A percentile compares a stretch with the other conserved stretches of the same genome.
phyloP scores from a whole-genome alignment of 805 yeast species.

The Isabelozyma gotoi region DNA sequence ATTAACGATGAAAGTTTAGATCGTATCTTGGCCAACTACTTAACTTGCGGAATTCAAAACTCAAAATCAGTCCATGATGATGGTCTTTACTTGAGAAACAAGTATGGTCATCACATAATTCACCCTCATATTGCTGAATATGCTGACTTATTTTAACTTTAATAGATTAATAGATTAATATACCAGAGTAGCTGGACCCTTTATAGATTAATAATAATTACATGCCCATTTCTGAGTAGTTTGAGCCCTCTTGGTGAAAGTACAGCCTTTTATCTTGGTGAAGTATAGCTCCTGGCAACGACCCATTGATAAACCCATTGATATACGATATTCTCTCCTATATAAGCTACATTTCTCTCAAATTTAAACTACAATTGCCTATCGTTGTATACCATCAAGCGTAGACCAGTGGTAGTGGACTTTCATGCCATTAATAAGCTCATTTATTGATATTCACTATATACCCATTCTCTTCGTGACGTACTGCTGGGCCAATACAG shows the following conservation, averaged over 20 bases:
- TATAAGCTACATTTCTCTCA: too few relatives aligned
- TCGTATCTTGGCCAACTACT: constrained; percentile 40
- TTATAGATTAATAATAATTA: too few relatives aligned
- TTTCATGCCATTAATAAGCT: too few relatives aligned
- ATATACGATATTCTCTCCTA: too few relatives aligned
- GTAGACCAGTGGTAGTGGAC: too few relatives aligned
- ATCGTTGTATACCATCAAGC: too few relatives aligned
- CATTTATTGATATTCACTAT: constrained; percentile 20
- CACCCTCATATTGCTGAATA: constrained; percentile 46
- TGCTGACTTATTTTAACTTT: constrained; percentile 39
- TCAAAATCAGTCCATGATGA: constrained; percentile 3
- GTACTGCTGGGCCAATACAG: constrained; percentile 86
- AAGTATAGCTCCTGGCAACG: too few relatives aligned
- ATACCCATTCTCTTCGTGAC: constrained; percentile 88
- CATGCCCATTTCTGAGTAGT: too few relatives aligned
- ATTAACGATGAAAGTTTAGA: constrained; percentile 37
- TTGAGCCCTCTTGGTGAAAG: not conserved
- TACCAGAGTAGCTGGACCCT: not conserved
- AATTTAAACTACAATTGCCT: too few relatives aligned
- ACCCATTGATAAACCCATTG: too few relatives aligned
- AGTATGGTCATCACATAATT: constrained; percentile 17
- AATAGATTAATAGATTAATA: constrained; percentile 2
- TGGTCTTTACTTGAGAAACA: not conserved
- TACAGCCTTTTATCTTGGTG: not conserved
- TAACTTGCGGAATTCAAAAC: constrained; percentile 28